Evolutionary conservation across 768 basidiomycete genomes (phyloP), one percentile per base, ranked within the genome.

Genomic region (Flagelloscypha sp.): DNA sequence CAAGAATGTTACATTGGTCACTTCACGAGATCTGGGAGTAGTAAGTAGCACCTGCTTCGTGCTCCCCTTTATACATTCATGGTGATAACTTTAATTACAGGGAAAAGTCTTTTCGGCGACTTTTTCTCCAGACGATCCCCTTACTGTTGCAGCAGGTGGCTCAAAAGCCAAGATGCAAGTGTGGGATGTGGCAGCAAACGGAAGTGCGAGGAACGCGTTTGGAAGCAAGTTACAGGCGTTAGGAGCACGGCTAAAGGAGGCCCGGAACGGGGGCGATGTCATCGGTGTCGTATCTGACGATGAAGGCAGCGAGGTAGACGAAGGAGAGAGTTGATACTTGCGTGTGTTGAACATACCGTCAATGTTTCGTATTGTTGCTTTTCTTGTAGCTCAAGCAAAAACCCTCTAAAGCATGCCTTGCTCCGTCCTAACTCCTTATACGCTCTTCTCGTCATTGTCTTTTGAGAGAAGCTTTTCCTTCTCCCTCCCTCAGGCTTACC

Each of bases 71-170:
- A n/a, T 34, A 24, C 28, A 19, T 24, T 6, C 11, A 2, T 35
- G 36, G 9, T 40, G n/a, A n/a, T n/a, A 36, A 47, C 27, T 22
- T 22, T 21, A 10, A 10, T 20, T 39, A 30, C 44, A 95, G 93
- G 95, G 95, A 59, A 94, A 94, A 67, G 88, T 98, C 6, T 99
- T 99, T 62, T 85, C 92, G 5, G 69, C 82, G 0, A 68, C 73
- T 0, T 98, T 84, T 66, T 97, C 92, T 5, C 94, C 95, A 0
- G 94, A 98, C 53, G 86, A 93, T 49, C 84, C 92, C 2, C 75
- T 97, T 33, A 95, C 87, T 6, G 58, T 99, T 30, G 94, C 93
- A 3, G 92, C 90, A 3, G 94, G 85, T 20, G 95, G 95, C 9
- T 93, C 89, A 2, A 85, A 89, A 50, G 94, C 88, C 1, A 90